phyloP scores from a whole-genome alignment of 73 alveolate genomes.

The Tetrahymena thermophila region DNA sequence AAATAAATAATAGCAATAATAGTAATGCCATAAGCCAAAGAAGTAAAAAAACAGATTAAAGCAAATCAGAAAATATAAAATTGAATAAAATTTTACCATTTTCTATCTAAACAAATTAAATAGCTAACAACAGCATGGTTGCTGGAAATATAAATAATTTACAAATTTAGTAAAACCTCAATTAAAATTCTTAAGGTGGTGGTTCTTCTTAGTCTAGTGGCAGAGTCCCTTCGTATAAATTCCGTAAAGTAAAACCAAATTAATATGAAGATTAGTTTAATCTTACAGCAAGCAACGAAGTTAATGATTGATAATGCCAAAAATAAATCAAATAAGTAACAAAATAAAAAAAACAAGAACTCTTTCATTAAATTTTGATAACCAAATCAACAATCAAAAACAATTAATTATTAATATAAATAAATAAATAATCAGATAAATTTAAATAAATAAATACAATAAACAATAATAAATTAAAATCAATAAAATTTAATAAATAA shows the following conservation, averaged over 20 bases:
- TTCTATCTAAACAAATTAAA: background rate
- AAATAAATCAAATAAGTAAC: no score
- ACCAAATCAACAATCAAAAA: no score
- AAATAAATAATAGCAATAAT: background rate
- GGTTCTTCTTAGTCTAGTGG: background rate
- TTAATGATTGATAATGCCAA: background rate
- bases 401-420: no score
- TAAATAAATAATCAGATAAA: no score
- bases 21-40: background rate
- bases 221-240: background rate
- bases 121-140: background rate
- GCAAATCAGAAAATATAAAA: background rate
- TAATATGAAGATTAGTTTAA: background rate
- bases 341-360: no score
- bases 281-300: background rate
- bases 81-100: background rate
- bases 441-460: no score
- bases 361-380: no score
- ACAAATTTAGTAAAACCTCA: background rate
- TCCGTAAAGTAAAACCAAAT: background rate
- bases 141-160: background rate
- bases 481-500: no score
- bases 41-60: background rate
- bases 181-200: background rate
- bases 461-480: no score